These are phyloP conservation scores for Auricularia auricula-judae DNA, from an alignment of 768 basidiomycete species.

Conservation along the genomic window DNA sequence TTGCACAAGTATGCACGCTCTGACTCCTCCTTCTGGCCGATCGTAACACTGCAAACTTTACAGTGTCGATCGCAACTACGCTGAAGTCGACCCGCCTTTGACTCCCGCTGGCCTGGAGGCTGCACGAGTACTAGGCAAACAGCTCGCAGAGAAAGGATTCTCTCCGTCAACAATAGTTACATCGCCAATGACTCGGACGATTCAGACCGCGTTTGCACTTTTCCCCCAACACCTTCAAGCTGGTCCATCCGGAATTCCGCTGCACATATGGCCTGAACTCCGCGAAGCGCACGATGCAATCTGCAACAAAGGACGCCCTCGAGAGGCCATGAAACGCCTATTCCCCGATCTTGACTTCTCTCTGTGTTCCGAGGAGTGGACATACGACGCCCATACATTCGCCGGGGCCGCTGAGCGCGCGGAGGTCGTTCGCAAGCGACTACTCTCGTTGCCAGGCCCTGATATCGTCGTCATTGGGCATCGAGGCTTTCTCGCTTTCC, in stretches of 20 bases:
- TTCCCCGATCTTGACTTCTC: not conserved
- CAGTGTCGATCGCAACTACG: not conserved
- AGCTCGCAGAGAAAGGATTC: not conserved
- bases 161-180: not conserved
- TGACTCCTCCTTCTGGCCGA: not conserved
- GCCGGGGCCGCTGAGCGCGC: not conserved
- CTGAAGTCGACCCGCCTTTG: not conserved
- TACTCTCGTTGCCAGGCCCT: not conserved
- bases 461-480: not conserved
- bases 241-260: not conserved
- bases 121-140: not conserved
- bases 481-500: not conserved
- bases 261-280: not conserved
- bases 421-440: not conserved
- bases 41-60: not conserved
- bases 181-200: not conserved
- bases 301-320: not conserved
- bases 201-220: not conserved
- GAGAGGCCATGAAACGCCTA: not conserved
- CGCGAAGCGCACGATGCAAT: not conserved
- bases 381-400: not conserved
- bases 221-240: not conserved
- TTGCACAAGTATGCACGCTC: not conserved
- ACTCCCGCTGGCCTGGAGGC: not conserved
- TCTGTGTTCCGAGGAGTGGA: not conserved